phyloP scores from a whole-genome alignment of 768 basidiomycete genomes.

The Baorangia bicolor region DNA sequence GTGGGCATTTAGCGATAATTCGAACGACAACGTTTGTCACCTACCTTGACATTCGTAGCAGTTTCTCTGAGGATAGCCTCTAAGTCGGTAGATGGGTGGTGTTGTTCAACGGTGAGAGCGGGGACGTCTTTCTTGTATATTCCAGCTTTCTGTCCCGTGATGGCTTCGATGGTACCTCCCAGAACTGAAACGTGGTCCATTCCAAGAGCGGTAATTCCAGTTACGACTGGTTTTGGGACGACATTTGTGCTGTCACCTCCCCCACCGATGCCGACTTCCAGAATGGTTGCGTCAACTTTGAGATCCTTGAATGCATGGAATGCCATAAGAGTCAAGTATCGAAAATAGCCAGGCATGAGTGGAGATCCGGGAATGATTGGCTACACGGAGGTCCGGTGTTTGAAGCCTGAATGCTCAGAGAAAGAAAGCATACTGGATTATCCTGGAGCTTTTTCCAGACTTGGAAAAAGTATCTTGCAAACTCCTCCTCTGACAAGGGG shows the following conservation, averaged over 20 bases:
- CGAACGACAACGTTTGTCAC: constrained; percentile 2
- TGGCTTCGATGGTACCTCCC: constrained; percentile 85
- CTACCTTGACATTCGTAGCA: constrained; percentile 66
- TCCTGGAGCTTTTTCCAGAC: constrained; percentile 89
- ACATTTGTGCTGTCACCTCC: constrained; percentile 94
- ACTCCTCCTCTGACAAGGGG: constrained; percentile 85
- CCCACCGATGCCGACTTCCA: constrained; percentile 97
- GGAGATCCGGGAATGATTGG: constrained; percentile 46
- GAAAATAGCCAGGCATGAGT: constrained; percentile 91
- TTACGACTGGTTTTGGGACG: constrained; percentile 85
- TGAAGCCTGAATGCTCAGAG: not conserved
- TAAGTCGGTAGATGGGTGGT: constrained; percentile 66
- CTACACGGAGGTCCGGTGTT: constrained; percentile 36
- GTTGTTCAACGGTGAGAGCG: constrained; percentile 82
- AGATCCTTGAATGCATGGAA: constrained; percentile 84
- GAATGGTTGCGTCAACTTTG: constrained; percentile 83
- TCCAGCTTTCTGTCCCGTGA: constrained; percentile 94
- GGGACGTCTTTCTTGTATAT: constrained; percentile 94
- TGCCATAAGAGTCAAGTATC: constrained; percentile 88
- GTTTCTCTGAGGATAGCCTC: constrained; percentile 64
- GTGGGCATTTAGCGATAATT: not conserved
- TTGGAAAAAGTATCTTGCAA: constrained; percentile 92
- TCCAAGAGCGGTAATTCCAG: constrained; percentile 88
- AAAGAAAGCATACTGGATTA: constrained; percentile 45
- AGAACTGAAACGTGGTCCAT: constrained; percentile 88